Conservation (phyloP, 2,329 filamentous ascomycete species). For the Colletotrichum nymphaeae region DNA sequence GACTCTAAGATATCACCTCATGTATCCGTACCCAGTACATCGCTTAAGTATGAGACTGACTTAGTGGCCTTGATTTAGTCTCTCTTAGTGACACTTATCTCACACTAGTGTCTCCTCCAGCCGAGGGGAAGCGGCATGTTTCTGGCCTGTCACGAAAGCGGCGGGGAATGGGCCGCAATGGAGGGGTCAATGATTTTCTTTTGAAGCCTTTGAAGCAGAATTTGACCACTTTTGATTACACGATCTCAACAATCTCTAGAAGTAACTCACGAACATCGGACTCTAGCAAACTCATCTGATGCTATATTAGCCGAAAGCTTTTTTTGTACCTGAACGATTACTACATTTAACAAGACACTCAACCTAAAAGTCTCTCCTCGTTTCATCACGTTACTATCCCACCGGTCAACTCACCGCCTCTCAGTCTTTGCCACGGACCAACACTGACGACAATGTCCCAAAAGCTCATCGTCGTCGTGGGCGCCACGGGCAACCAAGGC, state of each 20-base stretch:
- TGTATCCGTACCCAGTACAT: not conserved
- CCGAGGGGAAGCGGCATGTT: not conserved
- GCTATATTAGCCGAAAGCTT: not conserved
- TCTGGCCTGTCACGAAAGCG: not conserved
- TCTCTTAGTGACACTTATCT: not conserved
- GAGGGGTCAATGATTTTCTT: not conserved
- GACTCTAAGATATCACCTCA: not conserved
- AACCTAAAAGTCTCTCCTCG: not conserved
- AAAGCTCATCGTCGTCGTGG: constrained; percentile 55
- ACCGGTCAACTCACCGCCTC: not conserved
- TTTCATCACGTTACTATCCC: not conserved
- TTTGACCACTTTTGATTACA: not conserved
- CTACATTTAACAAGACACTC: not conserved
- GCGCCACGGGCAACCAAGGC: constrained; percentile 63
- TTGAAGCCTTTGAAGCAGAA: not conserved
- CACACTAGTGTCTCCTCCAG: not conserved
- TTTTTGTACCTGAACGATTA: not conserved
- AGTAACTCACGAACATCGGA: not conserved
- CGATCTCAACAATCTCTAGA: not conserved
- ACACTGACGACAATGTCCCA: constrained; percentile 36
- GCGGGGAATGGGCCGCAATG: not conserved
- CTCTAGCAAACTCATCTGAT: not conserved
- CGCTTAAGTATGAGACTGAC: not conserved
- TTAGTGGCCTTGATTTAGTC: not conserved
- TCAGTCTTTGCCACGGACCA: not conserved